Percentiles rank a stretch among this genome's conserved stretches.
These are phyloP conservation scores for Phaeosphaeriaceae sp. DNA, from an alignment of 2,329 filamentous ascomycete genomes.

Conservation along the genomic window DNA sequence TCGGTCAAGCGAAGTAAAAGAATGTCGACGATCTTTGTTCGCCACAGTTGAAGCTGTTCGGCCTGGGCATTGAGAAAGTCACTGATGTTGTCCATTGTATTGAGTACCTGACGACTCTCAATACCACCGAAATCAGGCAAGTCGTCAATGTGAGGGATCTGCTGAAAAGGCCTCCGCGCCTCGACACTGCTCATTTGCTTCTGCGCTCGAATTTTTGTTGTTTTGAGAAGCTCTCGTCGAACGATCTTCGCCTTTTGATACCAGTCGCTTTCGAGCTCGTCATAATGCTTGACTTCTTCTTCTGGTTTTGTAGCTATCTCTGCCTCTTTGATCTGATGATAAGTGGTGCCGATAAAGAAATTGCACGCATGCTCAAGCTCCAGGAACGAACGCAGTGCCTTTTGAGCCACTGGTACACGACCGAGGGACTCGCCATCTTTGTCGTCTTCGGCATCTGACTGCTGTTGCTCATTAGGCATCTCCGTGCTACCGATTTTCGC, in stretches of 20 bases:
- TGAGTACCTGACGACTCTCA: slow-evolving; percentile 71
- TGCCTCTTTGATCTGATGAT: slow-evolving; percentile 82
- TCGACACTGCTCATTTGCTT: slow-evolving; percentile 66
- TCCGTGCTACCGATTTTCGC: slow-evolving; percentile 38
- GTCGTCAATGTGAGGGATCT: slow-evolving; percentile 56
- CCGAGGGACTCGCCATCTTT: slow-evolving; percentile 48
- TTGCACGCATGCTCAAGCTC: slow-evolving; percentile 82
- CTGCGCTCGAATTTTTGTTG: slow-evolving; percentile 65
- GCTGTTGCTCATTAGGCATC: slow-evolving; percentile 39
- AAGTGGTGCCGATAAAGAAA: slow-evolving; percentile 85
- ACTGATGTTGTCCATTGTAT: slow-evolving; percentile 71
- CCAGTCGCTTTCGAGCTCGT: slow-evolving; percentile 72
- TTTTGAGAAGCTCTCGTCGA: slow-evolving; percentile 76
- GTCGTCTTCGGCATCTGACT: slow-evolving; percentile 47
- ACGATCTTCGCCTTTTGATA: slow-evolving; percentile 82
- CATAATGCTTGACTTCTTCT: slow-evolving; percentile 69
- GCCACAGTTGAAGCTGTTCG: slow-evolving; percentile 74
- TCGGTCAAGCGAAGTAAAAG: slow-evolving; percentile 74
- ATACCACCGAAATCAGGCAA: slow-evolving; percentile 70
- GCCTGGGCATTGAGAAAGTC: slow-evolving; percentile 75
- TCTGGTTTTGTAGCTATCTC: slow-evolving; percentile 66
- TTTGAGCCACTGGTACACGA: slow-evolving; percentile 65
- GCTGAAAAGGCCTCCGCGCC: slow-evolving; percentile 24
- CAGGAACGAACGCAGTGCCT: slow-evolving; percentile 73
- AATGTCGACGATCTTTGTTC: slow-evolving; percentile 73